Evolutionary conservation across 306 rosid genomes (phyloP).

Genomic region (cucumber (Cucumis sativus)): DNA sequence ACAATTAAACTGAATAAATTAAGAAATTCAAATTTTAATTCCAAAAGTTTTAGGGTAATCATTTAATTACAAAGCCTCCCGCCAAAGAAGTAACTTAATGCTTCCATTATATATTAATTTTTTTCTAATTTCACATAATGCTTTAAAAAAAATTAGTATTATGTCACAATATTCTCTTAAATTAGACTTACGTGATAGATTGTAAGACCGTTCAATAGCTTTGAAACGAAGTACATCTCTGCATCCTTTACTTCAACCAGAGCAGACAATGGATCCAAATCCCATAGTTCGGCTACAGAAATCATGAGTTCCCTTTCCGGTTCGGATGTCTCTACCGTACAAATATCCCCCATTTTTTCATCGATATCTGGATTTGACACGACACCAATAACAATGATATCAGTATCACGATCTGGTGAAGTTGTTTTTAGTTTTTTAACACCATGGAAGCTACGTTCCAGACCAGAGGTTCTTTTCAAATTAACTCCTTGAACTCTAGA

Average conservation of each 20-base stretch:
- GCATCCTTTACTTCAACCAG: constrained; percentile 25
- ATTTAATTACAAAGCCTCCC: neutral
- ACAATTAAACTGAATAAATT: neutral
- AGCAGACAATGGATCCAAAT: constrained; percentile 22
- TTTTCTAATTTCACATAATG: neutral
- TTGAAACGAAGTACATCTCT: constrained; percentile 45
- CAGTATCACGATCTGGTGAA: constrained; percentile 29
- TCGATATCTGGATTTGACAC: constrained; percentile 19
- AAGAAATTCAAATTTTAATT: neutral
- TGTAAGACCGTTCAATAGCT: constrained; percentile 66
- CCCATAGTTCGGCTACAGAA: constrained; percentile 63
- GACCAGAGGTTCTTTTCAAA: constrained; percentile 36
- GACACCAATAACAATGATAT: constrained; percentile 62
- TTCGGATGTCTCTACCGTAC: constrained; percentile 22
- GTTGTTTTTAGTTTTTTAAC: constrained; percentile 44
- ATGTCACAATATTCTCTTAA: neutral
- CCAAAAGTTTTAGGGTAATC: neutral
- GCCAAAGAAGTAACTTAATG: neutral
- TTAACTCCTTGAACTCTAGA: constrained; percentile 23
- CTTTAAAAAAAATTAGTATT: neutral
- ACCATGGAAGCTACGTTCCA: constrained; percentile 18
- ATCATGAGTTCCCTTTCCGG: constrained; percentile 28
- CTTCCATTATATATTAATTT: neutral
- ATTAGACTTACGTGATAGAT: constrained; percentile 46
- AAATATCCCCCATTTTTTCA: constrained; percentile 21